These are phyloP conservation scores for Mycena indigotica DNA, from an alignment of 768 basidiomycete species.

Conservation along the genomic window DNA sequence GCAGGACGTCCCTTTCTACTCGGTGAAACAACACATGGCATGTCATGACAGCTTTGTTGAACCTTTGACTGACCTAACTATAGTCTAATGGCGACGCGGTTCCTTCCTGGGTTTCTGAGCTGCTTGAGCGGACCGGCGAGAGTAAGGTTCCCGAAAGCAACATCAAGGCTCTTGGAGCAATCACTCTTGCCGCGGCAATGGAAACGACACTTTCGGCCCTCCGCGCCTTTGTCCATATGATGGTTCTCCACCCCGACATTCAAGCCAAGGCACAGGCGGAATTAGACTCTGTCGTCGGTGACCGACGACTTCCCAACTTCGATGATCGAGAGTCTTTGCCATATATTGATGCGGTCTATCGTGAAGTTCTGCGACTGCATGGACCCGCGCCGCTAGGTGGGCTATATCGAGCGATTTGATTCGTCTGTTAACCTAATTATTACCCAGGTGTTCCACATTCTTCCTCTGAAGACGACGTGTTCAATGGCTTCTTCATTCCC, in stretches of 20 bases:
- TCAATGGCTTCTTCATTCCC: constrained; percentile 23
- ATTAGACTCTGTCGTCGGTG: constrained; percentile 29
- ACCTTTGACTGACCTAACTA: background rate
- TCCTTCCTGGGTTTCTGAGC: constrained; percentile 23
- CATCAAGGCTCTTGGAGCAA: constrained; percentile 21
- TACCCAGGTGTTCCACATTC: constrained; percentile 18
- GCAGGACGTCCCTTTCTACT: constrained; percentile 21
- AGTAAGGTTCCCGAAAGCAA: constrained; percentile 18
- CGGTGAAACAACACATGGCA: constrained; percentile 24
- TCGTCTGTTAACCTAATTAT: background rate
- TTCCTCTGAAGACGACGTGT: constrained; percentile 18
- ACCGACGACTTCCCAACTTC: constrained; percentile 18
- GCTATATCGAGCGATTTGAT: no score
- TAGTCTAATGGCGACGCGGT: constrained; percentile 18
- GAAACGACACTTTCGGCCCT: constrained; percentile 36
- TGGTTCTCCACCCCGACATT: constrained; percentile 35
- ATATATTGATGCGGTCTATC: constrained; percentile 18
- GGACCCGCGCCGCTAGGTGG: constrained; percentile 21
- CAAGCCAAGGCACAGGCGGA: constrained; percentile 33
- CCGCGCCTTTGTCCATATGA: constrained; percentile 34
- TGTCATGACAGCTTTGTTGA: background rate
- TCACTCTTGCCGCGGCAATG: constrained; percentile 23
- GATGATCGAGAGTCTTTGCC: constrained; percentile 19
- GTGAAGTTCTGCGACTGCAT: constrained; percentile 18
- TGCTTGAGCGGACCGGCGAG: constrained; percentile 17